Evolutionary conservation across 768 basidiomycete genomes (phyloP).

Genomic region (Crepidotus variabilis): DNA sequence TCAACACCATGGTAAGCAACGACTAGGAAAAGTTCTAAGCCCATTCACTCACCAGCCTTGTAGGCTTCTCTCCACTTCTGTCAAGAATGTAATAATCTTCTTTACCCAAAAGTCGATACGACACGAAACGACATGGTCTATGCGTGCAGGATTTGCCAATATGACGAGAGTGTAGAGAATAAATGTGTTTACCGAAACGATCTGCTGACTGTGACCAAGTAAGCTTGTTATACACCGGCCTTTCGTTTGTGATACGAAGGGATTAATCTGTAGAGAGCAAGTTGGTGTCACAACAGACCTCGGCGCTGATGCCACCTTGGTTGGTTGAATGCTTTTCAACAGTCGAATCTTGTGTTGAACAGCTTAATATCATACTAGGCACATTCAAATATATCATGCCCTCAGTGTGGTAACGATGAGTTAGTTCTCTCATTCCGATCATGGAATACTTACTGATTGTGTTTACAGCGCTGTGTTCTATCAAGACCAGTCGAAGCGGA

Average conservation of each 20-base stretch:
- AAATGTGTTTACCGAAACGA: slow-evolving; percentile 93
- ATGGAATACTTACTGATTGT: slow-evolving; percentile 3
- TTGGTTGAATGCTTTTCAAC: slow-evolving; percentile 24
- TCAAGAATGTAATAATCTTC: slow-evolving; percentile 91
- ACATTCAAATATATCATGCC: slow-evolving; percentile 81
- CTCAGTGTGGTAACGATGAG: slow-evolving; percentile 80
- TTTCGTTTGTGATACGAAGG: slow-evolving; percentile 12
- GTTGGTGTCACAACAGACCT: slow-evolving; percentile 88
- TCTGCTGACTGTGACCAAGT: slow-evolving; percentile 92
- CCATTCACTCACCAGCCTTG: neutral
- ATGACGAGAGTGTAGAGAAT: slow-evolving; percentile 82
- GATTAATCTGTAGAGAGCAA: slow-evolving; percentile 65
- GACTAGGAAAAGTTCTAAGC: too few relatives aligned
- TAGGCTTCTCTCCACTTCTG: slow-evolving; percentile 86
- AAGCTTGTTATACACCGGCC: slow-evolving; percentile 11
- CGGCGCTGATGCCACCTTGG: slow-evolving; percentile 86
- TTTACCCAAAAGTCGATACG: slow-evolving; percentile 91
- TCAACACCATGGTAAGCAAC: neutral
- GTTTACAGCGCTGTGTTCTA: slow-evolving; percentile 81
- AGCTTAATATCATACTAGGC: slow-evolving; percentile 44
- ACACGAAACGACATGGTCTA: slow-evolving; percentile 84
- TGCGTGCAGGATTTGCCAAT: slow-evolving; percentile 85
- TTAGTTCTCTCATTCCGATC: slow-evolving; percentile 33
- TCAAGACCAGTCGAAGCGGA: slow-evolving; percentile 96
- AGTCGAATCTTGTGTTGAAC: neutral